Evolutionary conservation across 192 early-diverging fungal genomes (phyloP).

Genomic region (Borealophlyctis nickersoniae): DNA sequence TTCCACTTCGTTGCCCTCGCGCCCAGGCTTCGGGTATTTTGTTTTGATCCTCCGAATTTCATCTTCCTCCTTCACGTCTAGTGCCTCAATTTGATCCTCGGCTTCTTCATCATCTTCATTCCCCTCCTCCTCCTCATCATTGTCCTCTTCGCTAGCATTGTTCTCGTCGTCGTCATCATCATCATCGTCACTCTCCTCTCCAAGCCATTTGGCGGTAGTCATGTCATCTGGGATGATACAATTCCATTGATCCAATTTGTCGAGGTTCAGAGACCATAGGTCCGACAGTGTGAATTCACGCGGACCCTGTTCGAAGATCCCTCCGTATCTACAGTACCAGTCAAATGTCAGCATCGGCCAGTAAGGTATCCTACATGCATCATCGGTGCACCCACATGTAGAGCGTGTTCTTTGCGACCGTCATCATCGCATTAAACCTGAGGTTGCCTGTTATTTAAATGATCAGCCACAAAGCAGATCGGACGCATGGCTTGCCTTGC

Average conservation of each 20-base stretch:
- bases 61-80: not conserved
- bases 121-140: not conserved
- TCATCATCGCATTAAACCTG: constrained; percentile 69
- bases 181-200: constrained; percentile 45
- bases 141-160: constrained; percentile 17
- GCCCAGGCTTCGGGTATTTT: too few species aligned
- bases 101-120: not conserved
- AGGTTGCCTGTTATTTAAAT: too few species aligned
- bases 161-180: constrained; percentile 52
- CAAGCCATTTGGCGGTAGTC: constrained; percentile 44
- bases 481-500: too few species aligned
- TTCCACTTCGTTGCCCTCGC: too few species aligned
- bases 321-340: constrained; percentile 52
- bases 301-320: constrained; percentile 60
- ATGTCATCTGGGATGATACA: constrained; percentile 42
- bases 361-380: too few species aligned
- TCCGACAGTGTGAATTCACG: constrained; percentile 61
- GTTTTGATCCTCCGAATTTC: too few species aligned
- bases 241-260: constrained; percentile 62
- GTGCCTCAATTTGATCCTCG: not conserved
- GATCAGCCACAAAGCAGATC: too few species aligned
- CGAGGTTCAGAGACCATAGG: constrained; percentile 62
- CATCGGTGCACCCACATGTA: constrained; percentile 46
- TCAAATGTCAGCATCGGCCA: too few species aligned
- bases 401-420: constrained; percentile 49